These are phyloP conservation scores for Metschnikowia continentalis DNA, from an alignment of 805 yeast genomes.

Conservation along the genomic window DNA sequence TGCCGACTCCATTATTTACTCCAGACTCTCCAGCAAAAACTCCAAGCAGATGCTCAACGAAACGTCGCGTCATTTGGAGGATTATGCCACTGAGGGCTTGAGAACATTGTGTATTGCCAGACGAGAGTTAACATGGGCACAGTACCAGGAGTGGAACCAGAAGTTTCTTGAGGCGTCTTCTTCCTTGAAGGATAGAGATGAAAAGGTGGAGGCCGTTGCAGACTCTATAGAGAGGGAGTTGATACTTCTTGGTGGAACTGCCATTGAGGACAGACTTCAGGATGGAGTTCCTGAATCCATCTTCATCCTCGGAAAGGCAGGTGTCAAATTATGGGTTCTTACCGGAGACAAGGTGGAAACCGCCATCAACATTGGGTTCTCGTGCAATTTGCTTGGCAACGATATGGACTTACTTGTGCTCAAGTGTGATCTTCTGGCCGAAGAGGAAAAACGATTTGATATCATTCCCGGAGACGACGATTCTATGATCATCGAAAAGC, in stretches of 20 bases:
- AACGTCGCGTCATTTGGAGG: constrained; percentile 72
- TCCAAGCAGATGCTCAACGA: constrained; percentile 47
- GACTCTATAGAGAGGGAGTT: constrained; percentile 68
- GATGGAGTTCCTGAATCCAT: constrained; percentile 86
- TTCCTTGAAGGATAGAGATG: constrained; percentile 61
- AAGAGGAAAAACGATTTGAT: constrained; percentile 23
- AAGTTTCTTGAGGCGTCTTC: constrained; percentile 64
- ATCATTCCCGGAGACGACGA: constrained; percentile 17
- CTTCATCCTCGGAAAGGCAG: constrained; percentile 64
- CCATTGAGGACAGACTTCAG: constrained; percentile 80
- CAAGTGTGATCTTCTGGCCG: constrained; percentile 29
- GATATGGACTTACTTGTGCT: constrained; percentile 73
- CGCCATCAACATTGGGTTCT: constrained; percentile 82
- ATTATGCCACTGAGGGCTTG: constrained; percentile 78
- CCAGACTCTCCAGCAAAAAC: constrained; percentile 51
- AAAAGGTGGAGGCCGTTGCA: constrained; percentile 67
- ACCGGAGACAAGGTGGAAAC: constrained; percentile 91
- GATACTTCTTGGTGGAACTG: constrained; percentile 73
- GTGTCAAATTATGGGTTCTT: constrained; percentile 80
- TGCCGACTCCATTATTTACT: constrained; percentile 77
- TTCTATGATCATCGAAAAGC: constrained; percentile 38
- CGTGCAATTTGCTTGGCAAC: constrained; percentile 70
- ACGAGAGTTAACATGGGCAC: constrained; percentile 57
- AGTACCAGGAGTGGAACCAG: constrained; percentile 60
- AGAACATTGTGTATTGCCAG: constrained; percentile 80